phyloP scores from a whole-genome alignment of 2,329 filamentous ascomycete species.

The Dactylellina haptotyla region DNA sequence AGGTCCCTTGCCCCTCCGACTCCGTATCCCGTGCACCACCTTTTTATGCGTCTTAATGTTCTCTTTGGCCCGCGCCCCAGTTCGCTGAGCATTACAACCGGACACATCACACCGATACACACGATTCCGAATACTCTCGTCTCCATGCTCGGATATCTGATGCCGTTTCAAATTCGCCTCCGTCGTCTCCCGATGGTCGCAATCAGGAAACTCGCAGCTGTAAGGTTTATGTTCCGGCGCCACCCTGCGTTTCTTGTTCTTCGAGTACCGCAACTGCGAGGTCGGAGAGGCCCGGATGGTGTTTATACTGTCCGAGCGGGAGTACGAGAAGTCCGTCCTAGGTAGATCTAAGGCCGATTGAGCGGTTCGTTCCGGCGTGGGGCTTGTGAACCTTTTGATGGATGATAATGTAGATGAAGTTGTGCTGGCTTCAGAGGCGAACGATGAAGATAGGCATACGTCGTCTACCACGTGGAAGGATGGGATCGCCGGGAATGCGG shows the following conservation, averaged over 20 bases:
- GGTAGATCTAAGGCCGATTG: too few species aligned
- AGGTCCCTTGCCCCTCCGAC: conserved; percentile 5
- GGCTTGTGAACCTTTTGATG: not conserved
- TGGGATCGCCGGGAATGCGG: not conserved
- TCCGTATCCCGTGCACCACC: conserved; percentile 10
- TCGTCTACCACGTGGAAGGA: not conserved
- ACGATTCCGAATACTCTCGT: conserved; percentile 10
- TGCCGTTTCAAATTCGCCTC: conserved; percentile 28
- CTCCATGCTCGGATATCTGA: conserved; percentile 23
- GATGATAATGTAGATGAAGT: not conserved
- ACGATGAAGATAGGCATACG: not conserved
- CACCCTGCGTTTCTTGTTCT: conserved; percentile 14
- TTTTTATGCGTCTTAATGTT: conserved; percentile 40
- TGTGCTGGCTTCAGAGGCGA: not conserved
- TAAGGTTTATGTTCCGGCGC: conserved; percentile 16
- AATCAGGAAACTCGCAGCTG: conserved; percentile 13
- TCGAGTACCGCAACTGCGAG: not conserved
- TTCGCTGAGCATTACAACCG: conserved; percentile 14
- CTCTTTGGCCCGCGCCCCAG: conserved; percentile 14
- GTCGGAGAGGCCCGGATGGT: not conserved
- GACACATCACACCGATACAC: conserved; percentile 17
- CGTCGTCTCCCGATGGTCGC: conserved; percentile 18
- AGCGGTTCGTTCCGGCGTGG: not conserved
- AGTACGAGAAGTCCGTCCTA: too few species aligned
- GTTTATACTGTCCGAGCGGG: not conserved